Evolutionary conservation across 2,329 filamentous ascomycete species (phyloP), one percentile per base, ranked within the genome.

Genomic region (Xylariaceae sp.): DNA sequence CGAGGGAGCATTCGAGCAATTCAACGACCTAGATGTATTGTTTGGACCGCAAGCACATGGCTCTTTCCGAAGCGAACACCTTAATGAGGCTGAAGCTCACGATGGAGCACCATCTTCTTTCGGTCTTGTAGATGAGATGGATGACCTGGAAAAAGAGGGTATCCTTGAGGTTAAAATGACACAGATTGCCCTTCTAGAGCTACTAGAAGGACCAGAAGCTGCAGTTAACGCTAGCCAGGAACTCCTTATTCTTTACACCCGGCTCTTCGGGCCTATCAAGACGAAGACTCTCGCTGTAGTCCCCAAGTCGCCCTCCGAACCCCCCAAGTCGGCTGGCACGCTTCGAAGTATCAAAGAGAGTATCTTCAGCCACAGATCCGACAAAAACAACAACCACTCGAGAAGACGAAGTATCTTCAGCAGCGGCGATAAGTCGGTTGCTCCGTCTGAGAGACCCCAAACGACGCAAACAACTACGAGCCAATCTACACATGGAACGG

Each of bases 151-250:
- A 71, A 95, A 92, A 70, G 90, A 92, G 72, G 84, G 85, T 53
- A 87, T 99, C 48, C 76, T 99, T n/a, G 90, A 97, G 73, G 86
- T 97, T 62, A 96, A 96, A 73, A 96, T 97, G 84, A 97, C 93
- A 9, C 92, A 97, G 69, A 79, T 99, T 61, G 83, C 89, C 3
- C 81, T 99, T 17, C 75, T 94, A 2, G 93, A 97, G 74, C 77
- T 94, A 13, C 77, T 90, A 2, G 92, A 97, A 71, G 92, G 92
- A 0, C 86, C 92, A 0, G 87, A 90, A 59, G 84, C 88, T 58
- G 93, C 94, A 15, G 90, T 97, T 54, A 96, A 96, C 70, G 87
- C 89, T 61, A 92, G 89, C 70, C 86, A 90, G 64, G 92, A 97
- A 73, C 79, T 99, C 45, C 77, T 99, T 17, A 85, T 85, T 13